phyloP scores from a whole-genome alignment of 495 filamentous ascomycete genomes.

The Neurospora sp. region DNA sequence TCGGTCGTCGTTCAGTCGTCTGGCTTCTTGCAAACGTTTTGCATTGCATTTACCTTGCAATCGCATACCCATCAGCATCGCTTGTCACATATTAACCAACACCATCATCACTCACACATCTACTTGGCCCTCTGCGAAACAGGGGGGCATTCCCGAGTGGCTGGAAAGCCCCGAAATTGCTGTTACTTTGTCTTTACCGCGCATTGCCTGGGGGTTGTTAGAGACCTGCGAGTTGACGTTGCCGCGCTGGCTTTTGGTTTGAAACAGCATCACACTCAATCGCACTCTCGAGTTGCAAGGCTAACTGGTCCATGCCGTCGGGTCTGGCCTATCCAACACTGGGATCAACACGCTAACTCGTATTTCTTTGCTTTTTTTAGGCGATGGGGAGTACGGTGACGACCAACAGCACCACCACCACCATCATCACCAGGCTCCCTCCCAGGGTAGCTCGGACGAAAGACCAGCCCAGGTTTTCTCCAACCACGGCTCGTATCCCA shows the following conservation, averaged over 20 bases:
- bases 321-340: neutral
- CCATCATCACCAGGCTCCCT: conserved; percentile 32
- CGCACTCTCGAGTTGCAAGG: conserved; percentile 6
- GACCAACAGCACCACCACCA: conserved; percentile 56
- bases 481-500: conserved; percentile 47
- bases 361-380: conserved; percentile 25
- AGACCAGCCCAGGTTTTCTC: conserved; percentile 72
- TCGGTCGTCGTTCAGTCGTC: conserved; percentile 30
- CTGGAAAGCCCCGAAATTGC: neutral
- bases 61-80: conserved; percentile 22
- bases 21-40: conserved; percentile 25
- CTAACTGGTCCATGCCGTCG: neutral
- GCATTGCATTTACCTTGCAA: conserved; percentile 19
- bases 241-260: conserved; percentile 16
- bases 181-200: conserved; percentile 2
- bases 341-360: conserved; percentile 13
- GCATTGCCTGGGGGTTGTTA: conserved; percentile 10
- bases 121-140: conserved; percentile 9
- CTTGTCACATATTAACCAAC: conserved; percentile 29
- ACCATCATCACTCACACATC: conserved; percentile 18
- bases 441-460: conserved; percentile 44
- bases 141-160: conserved; percentile 4
- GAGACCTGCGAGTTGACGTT: conserved; percentile 20
- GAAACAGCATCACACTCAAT: conserved; percentile 21
- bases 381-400: conserved; percentile 46